These are phyloP conservation scores for Leucogyrophana mollusca DNA, from an alignment of 768 basidiomycete genomes.

Conservation along the genomic window DNA sequence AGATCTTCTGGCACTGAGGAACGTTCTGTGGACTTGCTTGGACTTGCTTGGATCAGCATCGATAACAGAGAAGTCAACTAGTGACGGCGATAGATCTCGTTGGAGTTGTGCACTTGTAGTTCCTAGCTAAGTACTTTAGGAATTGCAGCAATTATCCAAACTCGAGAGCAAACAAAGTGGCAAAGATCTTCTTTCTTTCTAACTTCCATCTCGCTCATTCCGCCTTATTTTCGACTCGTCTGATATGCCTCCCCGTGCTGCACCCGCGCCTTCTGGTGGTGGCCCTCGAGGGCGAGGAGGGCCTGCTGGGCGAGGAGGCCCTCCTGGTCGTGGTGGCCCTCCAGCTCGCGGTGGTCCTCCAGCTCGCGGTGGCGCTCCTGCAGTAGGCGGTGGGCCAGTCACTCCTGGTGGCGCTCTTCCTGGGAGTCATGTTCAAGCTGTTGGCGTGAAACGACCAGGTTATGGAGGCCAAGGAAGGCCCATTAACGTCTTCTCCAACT, in stretches of 20 bases:
- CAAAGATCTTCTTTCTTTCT: conserved; percentile 9
- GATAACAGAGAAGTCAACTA: conserved; percentile 16
- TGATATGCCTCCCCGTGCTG: conserved; percentile 41
- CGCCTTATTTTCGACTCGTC: neutral
- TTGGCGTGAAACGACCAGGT: conserved; percentile 68
- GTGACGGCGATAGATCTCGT: no score
- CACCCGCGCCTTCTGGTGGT: conserved; percentile 30
- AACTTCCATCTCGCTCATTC: conserved; percentile 16
- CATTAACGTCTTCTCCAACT: conserved; percentile 51
- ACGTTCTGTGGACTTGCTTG: no score
- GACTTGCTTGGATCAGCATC: no score
- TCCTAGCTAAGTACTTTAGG: no score
- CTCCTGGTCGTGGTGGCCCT: conserved; percentile 11
- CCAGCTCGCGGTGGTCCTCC: conserved; percentile 13
- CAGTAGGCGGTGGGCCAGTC: conserved; percentile 24
- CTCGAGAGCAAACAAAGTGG: no score
- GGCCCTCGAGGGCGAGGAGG: conserved; percentile 31
- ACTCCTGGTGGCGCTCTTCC: conserved; percentile 20
- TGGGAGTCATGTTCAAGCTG: conserved; percentile 40
- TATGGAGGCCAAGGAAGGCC: conserved; percentile 57
- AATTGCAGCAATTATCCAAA: no score
- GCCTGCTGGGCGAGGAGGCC: conserved; percentile 21
- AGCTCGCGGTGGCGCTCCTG: conserved; percentile 26
- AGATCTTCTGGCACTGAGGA: no score
- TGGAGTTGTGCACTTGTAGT: no score